Conservation (phyloP, 352 stramenopile genomes). For the Phytopythium delawarense region DNA sequence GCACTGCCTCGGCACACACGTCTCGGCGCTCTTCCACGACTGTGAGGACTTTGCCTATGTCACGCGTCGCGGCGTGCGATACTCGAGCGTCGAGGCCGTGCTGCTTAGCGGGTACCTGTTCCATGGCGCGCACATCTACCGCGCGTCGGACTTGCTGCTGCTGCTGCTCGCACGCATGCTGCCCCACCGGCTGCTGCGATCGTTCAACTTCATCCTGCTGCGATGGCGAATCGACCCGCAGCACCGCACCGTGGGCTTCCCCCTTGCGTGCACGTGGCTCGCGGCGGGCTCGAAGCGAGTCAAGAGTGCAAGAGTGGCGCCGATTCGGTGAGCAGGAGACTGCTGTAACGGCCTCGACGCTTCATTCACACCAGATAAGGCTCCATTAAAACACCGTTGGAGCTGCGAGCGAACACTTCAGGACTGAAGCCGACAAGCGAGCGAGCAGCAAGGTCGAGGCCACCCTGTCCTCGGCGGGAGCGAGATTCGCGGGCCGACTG, state of each 20-base stretch:
- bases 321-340: background rate
- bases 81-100: constrained; percentile 11
- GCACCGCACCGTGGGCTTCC: constrained; percentile 10
- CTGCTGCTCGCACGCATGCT: constrained; percentile 25
- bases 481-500: background rate
- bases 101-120: constrained; percentile 26
- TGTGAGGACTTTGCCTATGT: constrained; percentile 23
- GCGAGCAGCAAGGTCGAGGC: background rate
- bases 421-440: background rate
- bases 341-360: too few relatives aligned
- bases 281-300: constrained; percentile 7
- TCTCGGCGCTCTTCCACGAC: constrained; percentile 17
- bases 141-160: constrained; percentile 21
- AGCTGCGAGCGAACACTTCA: too few relatives aligned
- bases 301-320: background rate
- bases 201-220: constrained; percentile 34
- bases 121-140: constrained; percentile 24
- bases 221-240: constrained; percentile 28
- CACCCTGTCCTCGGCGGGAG: background rate
- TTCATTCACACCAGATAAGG: too few relatives aligned
- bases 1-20: constrained; percentile 15
- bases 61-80: constrained; percentile 11
- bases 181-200: constrained; percentile 23
- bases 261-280: constrained; percentile 19
- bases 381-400: too few relatives aligned